Evolutionary conservation across 768 basidiomycete species (phyloP), one percentile per base, ranked within the genome.

Genomic region (Candolleomyces aberdarensis): DNA sequence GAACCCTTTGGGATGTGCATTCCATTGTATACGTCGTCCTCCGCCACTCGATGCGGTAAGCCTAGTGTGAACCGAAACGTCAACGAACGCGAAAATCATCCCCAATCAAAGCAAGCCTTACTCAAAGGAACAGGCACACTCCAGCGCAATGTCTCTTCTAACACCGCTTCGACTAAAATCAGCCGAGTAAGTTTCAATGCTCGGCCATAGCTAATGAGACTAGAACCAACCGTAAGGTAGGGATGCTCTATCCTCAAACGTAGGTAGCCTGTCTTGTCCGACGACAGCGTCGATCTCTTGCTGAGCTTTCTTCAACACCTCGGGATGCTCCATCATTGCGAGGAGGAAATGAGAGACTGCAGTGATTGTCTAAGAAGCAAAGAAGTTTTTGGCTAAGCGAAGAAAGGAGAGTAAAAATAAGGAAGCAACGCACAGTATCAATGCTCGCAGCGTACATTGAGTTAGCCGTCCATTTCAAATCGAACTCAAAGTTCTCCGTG

Each of bases 401-500:
- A 32, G 31, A 51, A 51, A 48, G 14, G 19, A 3, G 14, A 47
- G 47, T 31, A 31, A 54, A 36, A 50, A 57, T 56, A 29, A 14
- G 53, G 64, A 49, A 26, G 20, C 9, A 41, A 65, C 71, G n/a
- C 50, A 86, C 88, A 0, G 87, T 89, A 65, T 90, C 88, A 41
- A 82, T 76, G 64, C 86, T 86, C 15, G 82, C 84, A 6, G 80
- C 75, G 68, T 88, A 91, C 87, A 92, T 90, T 32, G 89, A 91
- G 70, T 91, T 91, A n/a, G 91, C 90, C 1, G 87, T 85, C 88
- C 89, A 89, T 61, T 88, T 86, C 50, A 91, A 75, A 64, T 92
- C 89, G 62, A 85, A 85, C 65, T 89, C 86, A 49, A 80, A 82
- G 60, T 80, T 67, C 6, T 77, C 70, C 36, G 70, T 72, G 43